Conservation (phyloP, 495 filamentous ascomycete species). For the Cercophora newfieldiana region DNA sequence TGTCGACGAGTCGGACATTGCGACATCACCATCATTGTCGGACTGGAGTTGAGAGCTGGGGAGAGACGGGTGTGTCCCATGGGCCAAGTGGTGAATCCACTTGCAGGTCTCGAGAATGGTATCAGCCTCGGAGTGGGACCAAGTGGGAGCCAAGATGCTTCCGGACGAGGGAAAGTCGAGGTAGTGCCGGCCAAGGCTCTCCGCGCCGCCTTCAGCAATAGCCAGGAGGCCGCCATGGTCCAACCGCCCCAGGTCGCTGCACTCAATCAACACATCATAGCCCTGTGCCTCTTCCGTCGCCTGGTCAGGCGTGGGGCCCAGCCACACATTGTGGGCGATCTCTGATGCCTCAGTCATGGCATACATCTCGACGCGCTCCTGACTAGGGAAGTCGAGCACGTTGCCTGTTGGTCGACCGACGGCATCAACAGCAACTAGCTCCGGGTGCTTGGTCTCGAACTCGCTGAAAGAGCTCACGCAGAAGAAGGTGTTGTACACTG, state of each 20-base stretch:
- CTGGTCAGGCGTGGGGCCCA: slow-evolving; percentile 83
- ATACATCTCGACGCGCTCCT: slow-evolving; percentile 90
- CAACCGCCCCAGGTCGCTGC: slow-evolving; percentile 74
- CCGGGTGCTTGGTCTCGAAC: slow-evolving; percentile 69
- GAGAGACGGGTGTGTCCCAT: slow-evolving; percentile 50
- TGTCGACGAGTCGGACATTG: slow-evolving; percentile 28
- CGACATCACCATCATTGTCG: slow-evolving; percentile 51
- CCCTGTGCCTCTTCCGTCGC: slow-evolving; percentile 39
- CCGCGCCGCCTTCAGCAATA: slow-evolving; percentile 41
- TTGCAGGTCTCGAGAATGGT: slow-evolving; percentile 80
- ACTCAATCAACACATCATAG: slow-evolving; percentile 81
- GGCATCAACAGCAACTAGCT: slow-evolving; percentile 74
- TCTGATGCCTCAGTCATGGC: slow-evolving; percentile 87
- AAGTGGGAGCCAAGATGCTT: slow-evolving; percentile 79
- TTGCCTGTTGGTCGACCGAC: slow-evolving; percentile 70
- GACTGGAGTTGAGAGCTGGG: slow-evolving; percentile 33
- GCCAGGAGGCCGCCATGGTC: slow-evolving; percentile 56
- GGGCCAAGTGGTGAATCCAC: slow-evolving; percentile 82
- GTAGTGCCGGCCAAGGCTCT: slow-evolving; percentile 44
- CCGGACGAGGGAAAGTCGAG: slow-evolving; percentile 93
- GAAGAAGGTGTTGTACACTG: slow-evolving; percentile 83
- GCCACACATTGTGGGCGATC: slow-evolving; percentile 84
- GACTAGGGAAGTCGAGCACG: slow-evolving; percentile 88
- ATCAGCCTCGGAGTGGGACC: slow-evolving; percentile 75
- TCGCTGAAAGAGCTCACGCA: slow-evolving; percentile 64